Evolutionary conservation across 2,329 filamentous ascomycete species (phyloP).

Genomic region (Fusarium sp.): DNA sequence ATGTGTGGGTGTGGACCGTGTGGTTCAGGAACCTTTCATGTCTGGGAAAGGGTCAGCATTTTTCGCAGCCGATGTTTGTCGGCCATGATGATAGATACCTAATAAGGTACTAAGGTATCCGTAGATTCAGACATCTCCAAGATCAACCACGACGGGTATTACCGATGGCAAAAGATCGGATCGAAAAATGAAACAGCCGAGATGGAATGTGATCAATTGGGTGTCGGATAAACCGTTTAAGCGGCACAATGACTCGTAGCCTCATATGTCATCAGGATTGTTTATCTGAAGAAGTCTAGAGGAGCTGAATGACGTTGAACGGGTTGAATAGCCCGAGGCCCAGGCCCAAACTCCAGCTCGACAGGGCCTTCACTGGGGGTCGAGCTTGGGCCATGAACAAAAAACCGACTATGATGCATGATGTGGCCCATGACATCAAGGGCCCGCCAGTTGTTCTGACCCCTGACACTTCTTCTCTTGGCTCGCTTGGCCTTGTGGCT

Average conservation of each 20-base stretch:
- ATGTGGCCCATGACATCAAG: constrained; percentile 44
- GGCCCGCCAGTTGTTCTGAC: constrained; percentile 19
- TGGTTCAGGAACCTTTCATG: neutral
- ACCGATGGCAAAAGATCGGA: neutral
- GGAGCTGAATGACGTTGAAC: constrained; percentile 20
- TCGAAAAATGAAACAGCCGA: constrained; percentile 10
- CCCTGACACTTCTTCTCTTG: constrained; percentile 22
- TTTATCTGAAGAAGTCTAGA: constrained; percentile 8
- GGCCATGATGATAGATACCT: no score
- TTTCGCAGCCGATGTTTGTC: no score
- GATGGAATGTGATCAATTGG: neutral
- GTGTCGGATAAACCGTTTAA: neutral
- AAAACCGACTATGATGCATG: constrained; percentile 32
- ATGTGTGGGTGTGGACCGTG: constrained; percentile 12
- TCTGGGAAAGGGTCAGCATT: no score
- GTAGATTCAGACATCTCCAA: constrained; percentile 1
- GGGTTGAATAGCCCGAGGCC: neutral
- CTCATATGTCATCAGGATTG: neutral
- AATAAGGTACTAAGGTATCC: no score
- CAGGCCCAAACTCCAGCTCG: constrained; percentile 27
- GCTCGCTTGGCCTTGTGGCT: constrained; percentile 35
- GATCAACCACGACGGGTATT: constrained; percentile 7
- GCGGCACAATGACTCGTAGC: constrained; percentile 14
- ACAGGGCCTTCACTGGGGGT: constrained; percentile 20
- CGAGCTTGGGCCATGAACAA: constrained; percentile 24